Evolutionary conservation across 1,139 yeast genomes (phyloP).

Genomic region (Yamadazyma dushanensis): DNA sequence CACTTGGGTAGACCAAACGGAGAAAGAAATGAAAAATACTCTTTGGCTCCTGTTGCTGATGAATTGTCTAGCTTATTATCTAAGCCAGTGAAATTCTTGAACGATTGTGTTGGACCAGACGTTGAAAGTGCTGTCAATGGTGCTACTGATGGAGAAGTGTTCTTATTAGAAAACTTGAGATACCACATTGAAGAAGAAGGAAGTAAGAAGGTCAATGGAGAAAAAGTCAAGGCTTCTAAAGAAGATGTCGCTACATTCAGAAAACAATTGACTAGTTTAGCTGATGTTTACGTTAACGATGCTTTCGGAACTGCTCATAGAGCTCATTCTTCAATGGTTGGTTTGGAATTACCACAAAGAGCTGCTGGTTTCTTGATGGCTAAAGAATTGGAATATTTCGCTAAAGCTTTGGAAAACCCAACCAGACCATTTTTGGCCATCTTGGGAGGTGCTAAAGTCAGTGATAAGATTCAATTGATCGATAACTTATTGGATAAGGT

Average conservation of each 20-base stretch:
- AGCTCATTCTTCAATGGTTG: constrained; percentile 99
- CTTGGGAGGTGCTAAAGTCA: constrained; percentile 97
- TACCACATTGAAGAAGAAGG: constrained; percentile 98
- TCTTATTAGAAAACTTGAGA: constrained; percentile 92
- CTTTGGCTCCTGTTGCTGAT: constrained; percentile 86
- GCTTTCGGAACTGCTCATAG: constrained; percentile 99
- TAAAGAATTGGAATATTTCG: constrained; percentile 93
- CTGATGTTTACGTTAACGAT: constrained; percentile 94
- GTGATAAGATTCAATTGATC: constrained; percentile 95
- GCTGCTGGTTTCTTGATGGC: constrained; percentile 98
- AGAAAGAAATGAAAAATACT: constrained; percentile 75
- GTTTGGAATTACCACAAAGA: constrained; percentile 86
- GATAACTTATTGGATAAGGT: constrained; percentile 96
- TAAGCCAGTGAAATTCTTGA: constrained; percentile 69
- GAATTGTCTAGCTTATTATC: constrained; percentile 77
- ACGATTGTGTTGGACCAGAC: constrained; percentile 86
- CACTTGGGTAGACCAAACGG: constrained; percentile 99
- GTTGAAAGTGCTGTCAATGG: constrained; percentile 74
- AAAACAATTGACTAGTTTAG: constrained; percentile 79
- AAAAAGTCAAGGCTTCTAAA: constrained; percentile 85
- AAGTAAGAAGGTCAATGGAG: constrained; percentile 71
- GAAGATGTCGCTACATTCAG: constrained; percentile 85
- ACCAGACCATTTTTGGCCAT: constrained; percentile 96
- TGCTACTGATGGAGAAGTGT: constrained; percentile 69
- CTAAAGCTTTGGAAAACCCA: constrained; percentile 97